A percentile compares a stretch with the other conserved stretches of the same genome.
Conservation (phyloP, 164 flowering plant species). For the Annona cherimola region DNA sequence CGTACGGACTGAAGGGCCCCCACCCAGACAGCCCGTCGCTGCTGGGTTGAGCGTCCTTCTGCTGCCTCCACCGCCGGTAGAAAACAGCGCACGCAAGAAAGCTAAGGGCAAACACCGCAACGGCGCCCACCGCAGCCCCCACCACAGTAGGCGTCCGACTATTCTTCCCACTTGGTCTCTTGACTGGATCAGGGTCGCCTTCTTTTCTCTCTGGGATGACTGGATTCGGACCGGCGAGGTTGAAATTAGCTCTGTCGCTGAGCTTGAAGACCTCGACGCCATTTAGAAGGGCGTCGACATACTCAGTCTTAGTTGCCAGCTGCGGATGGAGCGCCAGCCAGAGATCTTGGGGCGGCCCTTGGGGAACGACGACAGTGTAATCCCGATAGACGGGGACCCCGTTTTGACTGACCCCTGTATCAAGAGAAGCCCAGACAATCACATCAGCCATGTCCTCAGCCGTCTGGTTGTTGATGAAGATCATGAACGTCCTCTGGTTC, state of each 20-base stretch:
- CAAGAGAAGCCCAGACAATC: slow-evolving; percentile 29
- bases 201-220: slow-evolving; percentile 18
- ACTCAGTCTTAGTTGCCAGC: slow-evolving; percentile 17
- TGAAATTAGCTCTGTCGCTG: slow-evolving; percentile 27
- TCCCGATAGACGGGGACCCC: slow-evolving; percentile 26
- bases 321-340: slow-evolving; percentile 51
- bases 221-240: slow-evolving; percentile 64
- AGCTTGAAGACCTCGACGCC: slow-evolving; percentile 64
- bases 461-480: slow-evolving; percentile 69
- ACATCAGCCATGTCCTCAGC: slow-evolving; percentile 57
- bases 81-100: background rate
- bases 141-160: slow-evolving; percentile 5
- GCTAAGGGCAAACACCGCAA: background rate
- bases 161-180: slow-evolving; percentile 1
- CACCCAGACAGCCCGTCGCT: background rate
- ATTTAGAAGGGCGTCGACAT: slow-evolving; percentile 51
- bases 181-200: slow-evolving; percentile 3
- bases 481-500: slow-evolving; percentile 65
- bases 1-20: slow-evolving; percentile 41
- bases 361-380: slow-evolving; percentile 7
- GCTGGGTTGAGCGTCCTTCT: slow-evolving; percentile 18
- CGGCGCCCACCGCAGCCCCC: slow-evolving; percentile 5
- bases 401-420: background rate
- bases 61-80: slow-evolving; percentile 8
- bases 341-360: slow-evolving; percentile 1